A percentile compares a stretch with the other conserved stretches of the same genome.
These are phyloP conservation scores for Mucor lusitanicus DNA, from an alignment of 371 early-diverging fungal species.

Conservation along the genomic window DNA sequence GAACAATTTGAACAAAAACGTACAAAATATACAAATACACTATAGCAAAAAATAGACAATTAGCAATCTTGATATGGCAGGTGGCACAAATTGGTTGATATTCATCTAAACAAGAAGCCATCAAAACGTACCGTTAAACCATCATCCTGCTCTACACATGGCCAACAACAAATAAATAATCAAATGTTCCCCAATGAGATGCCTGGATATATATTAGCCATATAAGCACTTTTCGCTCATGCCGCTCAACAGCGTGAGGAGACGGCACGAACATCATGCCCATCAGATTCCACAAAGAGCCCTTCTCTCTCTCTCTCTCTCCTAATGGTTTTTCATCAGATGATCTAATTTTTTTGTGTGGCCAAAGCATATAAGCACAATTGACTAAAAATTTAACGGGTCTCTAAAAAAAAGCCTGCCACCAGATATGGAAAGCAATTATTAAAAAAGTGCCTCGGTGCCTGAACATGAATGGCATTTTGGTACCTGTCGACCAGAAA, in stretches of 20 bases:
- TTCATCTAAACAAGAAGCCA: not conserved
- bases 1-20: not conserved
- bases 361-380: not conserved
- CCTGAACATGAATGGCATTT: not conserved
- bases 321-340: not conserved
- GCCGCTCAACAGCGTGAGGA: not conserved
- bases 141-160: not conserved
- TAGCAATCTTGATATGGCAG: not conserved
- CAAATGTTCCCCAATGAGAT: not conserved
- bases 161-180: slow-evolving; percentile 7
- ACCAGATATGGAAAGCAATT: slow-evolving; percentile 1
- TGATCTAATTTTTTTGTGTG: not conserved
- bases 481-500: not conserved
- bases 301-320: not conserved
- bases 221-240: not conserved
- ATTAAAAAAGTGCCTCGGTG: slow-evolving; percentile 2
- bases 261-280: not conserved
- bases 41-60: not conserved
- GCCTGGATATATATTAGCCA: not conserved
- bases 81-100: not conserved
- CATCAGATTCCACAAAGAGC: not conserved
- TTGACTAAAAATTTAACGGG: not conserved
- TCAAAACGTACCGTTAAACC: not conserved
- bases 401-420: not conserved
- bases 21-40: not conserved